Evolutionary conservation across 306 rosid species (phyloP).

Genomic region (Sicyos baderoa): DNA sequence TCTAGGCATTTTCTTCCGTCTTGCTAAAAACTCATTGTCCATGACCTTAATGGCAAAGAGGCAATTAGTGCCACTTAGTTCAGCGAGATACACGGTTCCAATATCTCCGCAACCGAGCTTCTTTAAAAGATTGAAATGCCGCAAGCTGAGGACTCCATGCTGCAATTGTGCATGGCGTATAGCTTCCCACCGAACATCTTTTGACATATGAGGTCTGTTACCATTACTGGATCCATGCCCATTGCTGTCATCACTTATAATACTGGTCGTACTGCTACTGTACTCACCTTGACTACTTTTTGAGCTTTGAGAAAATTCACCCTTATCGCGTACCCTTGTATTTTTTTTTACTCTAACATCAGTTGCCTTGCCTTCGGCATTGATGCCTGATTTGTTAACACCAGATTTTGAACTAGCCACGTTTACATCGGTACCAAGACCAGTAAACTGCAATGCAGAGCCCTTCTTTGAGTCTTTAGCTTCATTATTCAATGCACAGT

Average conservation of each 20-base stretch:
- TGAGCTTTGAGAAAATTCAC: constrained; percentile 88
- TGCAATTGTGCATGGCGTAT: constrained; percentile 52
- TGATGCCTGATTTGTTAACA: constrained; percentile 33
- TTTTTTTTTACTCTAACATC: constrained; percentile 38
- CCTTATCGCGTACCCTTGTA: constrained; percentile 50
- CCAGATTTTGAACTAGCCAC: constrained; percentile 29
- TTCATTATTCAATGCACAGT: constrained; percentile 43
- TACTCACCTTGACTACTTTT: constrained; percentile 90
- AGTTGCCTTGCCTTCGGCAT: constrained; percentile 34
- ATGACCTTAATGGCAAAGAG: constrained; percentile 92
- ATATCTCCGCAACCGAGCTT: constrained; percentile 99
- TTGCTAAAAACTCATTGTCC: constrained; percentile 89
- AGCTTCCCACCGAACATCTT: constrained; percentile 94
- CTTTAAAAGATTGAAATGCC: constrained; percentile 79
- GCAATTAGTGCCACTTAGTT: constrained; percentile 66
- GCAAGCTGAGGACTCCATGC: constrained; percentile 63
- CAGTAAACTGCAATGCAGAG: constrained; percentile 23
- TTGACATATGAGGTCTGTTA: constrained; percentile 97
- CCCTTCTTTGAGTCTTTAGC: constrained; percentile 35
- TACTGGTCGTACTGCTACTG: constrained; percentile 90
- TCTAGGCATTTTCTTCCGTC: constrained; percentile 91
- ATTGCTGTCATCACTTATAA: constrained; percentile 79
- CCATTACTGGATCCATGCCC: constrained; percentile 73
- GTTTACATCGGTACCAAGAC: constrained; percentile 33
- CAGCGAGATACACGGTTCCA: constrained; percentile 94